Conservation (phyloP, 225 moss, liverwort and hornwort genomes). For the Anthoceros angustus region DNA sequence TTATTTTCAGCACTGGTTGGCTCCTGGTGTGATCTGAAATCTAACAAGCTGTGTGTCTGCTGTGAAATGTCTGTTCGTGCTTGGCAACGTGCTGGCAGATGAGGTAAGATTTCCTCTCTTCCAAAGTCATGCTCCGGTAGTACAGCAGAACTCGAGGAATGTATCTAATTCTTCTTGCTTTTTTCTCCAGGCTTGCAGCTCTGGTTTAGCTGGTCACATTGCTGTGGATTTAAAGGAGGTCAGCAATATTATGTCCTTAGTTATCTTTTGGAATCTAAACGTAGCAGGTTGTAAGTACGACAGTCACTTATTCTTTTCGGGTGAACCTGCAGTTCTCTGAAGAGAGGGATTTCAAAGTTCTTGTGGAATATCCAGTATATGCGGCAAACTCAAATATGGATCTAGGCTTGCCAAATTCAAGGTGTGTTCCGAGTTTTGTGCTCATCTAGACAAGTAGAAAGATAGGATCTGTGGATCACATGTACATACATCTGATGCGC, state of each 20-base stretch:
- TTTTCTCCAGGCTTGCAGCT: conserved; percentile 51
- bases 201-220: conserved; percentile 68
- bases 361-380: conserved; percentile 68
- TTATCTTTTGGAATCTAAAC: background rate
- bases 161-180: background rate
- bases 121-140: background rate
- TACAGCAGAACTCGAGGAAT: conserved; percentile 10
- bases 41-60: background rate
- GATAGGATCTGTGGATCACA: background rate
- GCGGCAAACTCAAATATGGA: conserved; percentile 34
- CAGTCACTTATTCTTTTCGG: background rate
- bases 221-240: conserved; percentile 77
- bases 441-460: too few species aligned
- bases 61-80: background rate
- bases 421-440: conserved; percentile 21
- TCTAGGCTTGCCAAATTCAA: conserved; percentile 45
- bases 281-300: background rate
- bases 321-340: conserved; percentile 38
- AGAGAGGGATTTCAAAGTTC: conserved; percentile 53
- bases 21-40: background rate
- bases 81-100: background rate
- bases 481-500: too few species aligned
- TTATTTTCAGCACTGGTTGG: background rate
- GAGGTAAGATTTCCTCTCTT: background rate
- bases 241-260: conserved; percentile 5